phyloP scores from a whole-genome alignment of 495 filamentous ascomycete species.

The Podospora pseudocomata region DNA sequence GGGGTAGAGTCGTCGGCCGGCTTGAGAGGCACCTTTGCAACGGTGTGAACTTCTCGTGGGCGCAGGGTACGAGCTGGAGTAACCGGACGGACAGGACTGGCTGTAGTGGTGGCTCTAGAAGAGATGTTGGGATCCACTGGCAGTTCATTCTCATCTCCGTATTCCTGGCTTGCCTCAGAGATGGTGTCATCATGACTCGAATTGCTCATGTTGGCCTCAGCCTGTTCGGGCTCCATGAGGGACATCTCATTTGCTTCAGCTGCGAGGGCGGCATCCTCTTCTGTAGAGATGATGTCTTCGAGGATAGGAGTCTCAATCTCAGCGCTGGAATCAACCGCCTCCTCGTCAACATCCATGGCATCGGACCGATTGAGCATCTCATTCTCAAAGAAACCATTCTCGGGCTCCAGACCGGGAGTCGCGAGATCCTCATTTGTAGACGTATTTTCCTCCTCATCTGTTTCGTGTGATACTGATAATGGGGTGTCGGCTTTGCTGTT shows the following conservation, averaged over 20 bases:
- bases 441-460: neutral
- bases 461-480: neutral
- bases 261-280: conserved; percentile 47
- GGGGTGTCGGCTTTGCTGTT: conserved; percentile 20
- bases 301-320: conserved; percentile 32
- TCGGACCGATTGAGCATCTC: conserved; percentile 49
- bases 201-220: conserved; percentile 22
- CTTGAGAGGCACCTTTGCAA: conserved; percentile 73
- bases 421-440: conserved; percentile 1
- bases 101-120: conserved; percentile 8
- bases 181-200: conserved; percentile 42
- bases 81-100: conserved; percentile 24
- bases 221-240: conserved; percentile 40
- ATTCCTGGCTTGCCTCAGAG: conserved; percentile 59
- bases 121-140: conserved; percentile 51
- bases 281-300: conserved; percentile 36
- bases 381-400: conserved; percentile 53
- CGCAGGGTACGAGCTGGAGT: conserved; percentile 35
- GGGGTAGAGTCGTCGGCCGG: conserved; percentile 61
- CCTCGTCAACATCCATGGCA: conserved; percentile 32
- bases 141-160: conserved; percentile 58
- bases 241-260: conserved; percentile 53
- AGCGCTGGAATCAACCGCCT: conserved; percentile 25
- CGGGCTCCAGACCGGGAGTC: conserved; percentile 27
- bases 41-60: conserved; percentile 55